Conservation (phyloP, 2,329 filamentous ascomycete genomes). For the Rugonectria rugulosa region DNA sequence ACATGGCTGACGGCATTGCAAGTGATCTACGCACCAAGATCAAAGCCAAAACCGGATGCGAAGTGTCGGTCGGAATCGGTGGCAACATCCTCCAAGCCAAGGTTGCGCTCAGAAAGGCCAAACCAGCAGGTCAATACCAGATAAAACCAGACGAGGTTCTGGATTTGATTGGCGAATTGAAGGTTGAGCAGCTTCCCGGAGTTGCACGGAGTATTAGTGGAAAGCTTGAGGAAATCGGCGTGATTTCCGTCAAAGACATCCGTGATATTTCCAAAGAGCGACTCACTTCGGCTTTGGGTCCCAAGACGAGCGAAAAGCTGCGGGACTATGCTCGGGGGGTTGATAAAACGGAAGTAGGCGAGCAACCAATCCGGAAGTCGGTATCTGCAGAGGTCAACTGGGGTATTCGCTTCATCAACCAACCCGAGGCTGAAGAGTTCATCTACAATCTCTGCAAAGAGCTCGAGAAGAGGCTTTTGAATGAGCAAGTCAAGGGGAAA, state of each 20-base stretch:
- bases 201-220: constrained; percentile 90
- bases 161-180: constrained; percentile 77
- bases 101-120: constrained; percentile 87
- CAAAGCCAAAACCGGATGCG: constrained; percentile 78
- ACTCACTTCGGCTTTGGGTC: constrained; percentile 76
- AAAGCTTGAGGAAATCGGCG: constrained; percentile 86
- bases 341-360: constrained; percentile 84
- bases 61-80: constrained; percentile 92
- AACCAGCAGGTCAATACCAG: constrained; percentile 92
- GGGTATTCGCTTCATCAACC: constrained; percentile 93
- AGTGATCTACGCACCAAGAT: constrained; percentile 71
- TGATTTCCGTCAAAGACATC: constrained; percentile 84
- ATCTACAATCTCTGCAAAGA: constrained; percentile 85
- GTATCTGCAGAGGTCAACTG: constrained; percentile 98
- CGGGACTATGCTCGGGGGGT: constrained; percentile 92
- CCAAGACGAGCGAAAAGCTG: constrained; percentile 90
- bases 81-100: constrained; percentile 91
- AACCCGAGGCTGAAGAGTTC: constrained; percentile 94
- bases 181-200: constrained; percentile 84
- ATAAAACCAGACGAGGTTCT: constrained; percentile 82
- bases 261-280: constrained; percentile 79
- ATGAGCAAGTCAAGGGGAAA: constrained; percentile 85
- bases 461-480: constrained; percentile 78
- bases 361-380: constrained; percentile 86
- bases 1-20: constrained; percentile 75